Conservation (phyloP, 768 basidiomycete species). For the Rhodocollybia butyracea region DNA sequence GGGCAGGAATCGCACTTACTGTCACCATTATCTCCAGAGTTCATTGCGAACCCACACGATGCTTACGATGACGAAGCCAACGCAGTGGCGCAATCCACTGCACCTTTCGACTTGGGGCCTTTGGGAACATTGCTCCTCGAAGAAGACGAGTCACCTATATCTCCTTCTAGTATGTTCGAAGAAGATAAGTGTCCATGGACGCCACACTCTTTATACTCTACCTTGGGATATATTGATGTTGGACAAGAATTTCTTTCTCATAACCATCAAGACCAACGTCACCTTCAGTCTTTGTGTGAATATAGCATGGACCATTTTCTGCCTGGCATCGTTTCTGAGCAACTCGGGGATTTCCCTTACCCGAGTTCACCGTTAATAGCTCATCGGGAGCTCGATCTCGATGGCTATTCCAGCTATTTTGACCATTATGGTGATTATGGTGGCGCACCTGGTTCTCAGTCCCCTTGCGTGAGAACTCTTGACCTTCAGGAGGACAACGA, state of each 20-base stretch:
- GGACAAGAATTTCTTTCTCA: background rate
- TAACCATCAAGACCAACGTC: background rate
- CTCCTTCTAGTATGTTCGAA: background rate
- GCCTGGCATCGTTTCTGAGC: background rate
- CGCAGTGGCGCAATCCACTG: background rate
- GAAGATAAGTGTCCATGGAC: background rate
- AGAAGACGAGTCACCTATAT: background rate
- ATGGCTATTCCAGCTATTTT: background rate
- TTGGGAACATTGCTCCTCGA: background rate
- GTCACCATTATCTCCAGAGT: constrained; percentile 1
- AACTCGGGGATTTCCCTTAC: background rate
- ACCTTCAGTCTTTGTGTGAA: background rate
- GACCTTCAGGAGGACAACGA: background rate
- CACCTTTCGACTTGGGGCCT: background rate
- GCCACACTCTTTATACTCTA: background rate
- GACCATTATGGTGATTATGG: background rate
- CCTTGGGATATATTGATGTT: background rate
- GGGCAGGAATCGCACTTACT: background rate
- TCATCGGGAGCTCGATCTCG: background rate
- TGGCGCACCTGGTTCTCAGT: background rate
- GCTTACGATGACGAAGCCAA: too few species aligned
- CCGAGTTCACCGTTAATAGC: background rate
- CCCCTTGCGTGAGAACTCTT: background rate
- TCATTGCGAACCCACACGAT: too few species aligned
- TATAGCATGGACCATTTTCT: background rate